Base-by-base conservation (phyloP, 129 eudicot genomes). In the Flaveria sonorensis region DNA sequence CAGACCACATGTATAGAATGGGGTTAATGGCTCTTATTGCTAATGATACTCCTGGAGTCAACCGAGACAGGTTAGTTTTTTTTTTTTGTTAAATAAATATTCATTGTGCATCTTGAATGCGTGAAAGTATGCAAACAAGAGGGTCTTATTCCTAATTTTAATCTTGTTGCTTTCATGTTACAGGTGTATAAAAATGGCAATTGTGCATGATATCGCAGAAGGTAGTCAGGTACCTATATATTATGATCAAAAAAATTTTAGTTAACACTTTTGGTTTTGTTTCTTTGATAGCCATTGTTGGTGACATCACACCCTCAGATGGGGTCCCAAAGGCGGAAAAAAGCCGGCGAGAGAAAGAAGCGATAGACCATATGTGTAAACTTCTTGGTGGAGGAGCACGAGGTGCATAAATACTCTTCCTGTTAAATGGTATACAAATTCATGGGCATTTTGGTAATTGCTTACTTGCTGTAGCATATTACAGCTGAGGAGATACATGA, bases 1-100 rank as follows among this genome's bases (percentile, higher is more conserved):
- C 97, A 46, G 99, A 94, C 77, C 99, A 94, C 80, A 94, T 94
- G 99, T 89, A 94, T 61, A 87, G 97, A 13, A 94, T 94, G 99
- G 96, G 97, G 46, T 72, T 94, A 15, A 94, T 94, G 99, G 97
- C 92, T 74, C 93, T 94, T 64, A 83, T 94, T 68, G 67, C 96
- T 65, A 65, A 96, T 55, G 96, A 94, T 72, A 11, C 86, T 75
- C 99, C 99, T 28, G 97, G 94, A 14, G 83, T 94, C 70, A 86
- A 94, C 84, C 88, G 99, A 24, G 99, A 94, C 66, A 94, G 89
- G 98, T 92, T 79, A 71, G 78, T 0, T 45, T 65, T 55, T 7
- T 30, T 51, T 53, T 46, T 10, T 60, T 18, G 46, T 40, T 56
- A 21, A 20, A 80, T 67, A 24, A 45, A 43, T 60, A 42, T 64